A percentile compares a stretch with the other conserved stretches of the same genome.
These are phyloP conservation scores for Asparagopsis taxiformis DNA, from an alignment of 31 red algal species.

Conservation along the genomic window DNA sequence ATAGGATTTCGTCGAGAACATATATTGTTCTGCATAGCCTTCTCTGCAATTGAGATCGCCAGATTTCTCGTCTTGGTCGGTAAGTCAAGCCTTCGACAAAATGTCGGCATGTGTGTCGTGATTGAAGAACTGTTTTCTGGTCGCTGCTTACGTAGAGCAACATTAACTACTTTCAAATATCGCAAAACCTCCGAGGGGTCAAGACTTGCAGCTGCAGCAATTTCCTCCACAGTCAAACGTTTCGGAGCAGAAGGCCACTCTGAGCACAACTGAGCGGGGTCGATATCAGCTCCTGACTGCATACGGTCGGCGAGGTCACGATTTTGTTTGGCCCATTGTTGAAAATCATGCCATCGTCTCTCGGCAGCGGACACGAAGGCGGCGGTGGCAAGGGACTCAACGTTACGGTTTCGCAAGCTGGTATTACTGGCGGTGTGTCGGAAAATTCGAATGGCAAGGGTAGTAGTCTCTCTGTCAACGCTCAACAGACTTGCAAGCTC, in stretches of 20 bases:
- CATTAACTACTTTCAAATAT: conserved; percentile 50
- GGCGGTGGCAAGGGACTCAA: conserved; percentile 72
- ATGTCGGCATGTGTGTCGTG: conserved; percentile 70
- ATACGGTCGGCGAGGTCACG: neutral
- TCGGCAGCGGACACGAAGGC: conserved; percentile 65
- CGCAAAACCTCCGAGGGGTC: conserved; percentile 61
- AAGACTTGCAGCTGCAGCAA: conserved; percentile 61
- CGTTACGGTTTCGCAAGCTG: conserved; percentile 64
- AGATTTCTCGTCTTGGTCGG: conserved; percentile 36
- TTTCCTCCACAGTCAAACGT: conserved; percentile 56
- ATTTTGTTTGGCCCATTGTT: conserved; percentile 28
- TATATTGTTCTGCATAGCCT: conserved; percentile 46
- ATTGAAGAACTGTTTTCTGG: conserved; percentile 60
- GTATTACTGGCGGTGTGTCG: conserved; percentile 61
- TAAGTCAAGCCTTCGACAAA: conserved; percentile 53
- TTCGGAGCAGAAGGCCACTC: conserved; percentile 36
- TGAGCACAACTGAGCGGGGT: too few relatives aligned
- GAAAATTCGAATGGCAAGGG: conserved; percentile 65
- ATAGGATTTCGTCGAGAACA: conserved; percentile 79
- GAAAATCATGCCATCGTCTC: conserved; percentile 50
- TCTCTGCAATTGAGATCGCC: conserved; percentile 78
- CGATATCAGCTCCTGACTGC: too few relatives aligned
- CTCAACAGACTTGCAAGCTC: conserved; percentile 63
- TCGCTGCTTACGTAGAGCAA: conserved; percentile 48
- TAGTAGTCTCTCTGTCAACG: conserved; percentile 69